Conservation (phyloP, 768 basidiomycete species). For the Calocybe gangraenosa region DNA sequence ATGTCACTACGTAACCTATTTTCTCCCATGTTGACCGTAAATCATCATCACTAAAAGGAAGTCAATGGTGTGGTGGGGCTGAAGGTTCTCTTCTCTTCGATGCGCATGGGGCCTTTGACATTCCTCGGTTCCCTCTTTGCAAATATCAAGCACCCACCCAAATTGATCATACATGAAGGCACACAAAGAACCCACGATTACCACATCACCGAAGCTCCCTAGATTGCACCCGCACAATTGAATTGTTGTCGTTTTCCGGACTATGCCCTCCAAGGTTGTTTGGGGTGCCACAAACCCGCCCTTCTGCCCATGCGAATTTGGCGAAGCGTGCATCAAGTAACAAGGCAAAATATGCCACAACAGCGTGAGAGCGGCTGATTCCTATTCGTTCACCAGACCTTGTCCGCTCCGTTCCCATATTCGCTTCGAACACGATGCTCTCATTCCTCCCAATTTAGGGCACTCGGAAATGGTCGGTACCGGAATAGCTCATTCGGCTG, state of each 20-base stretch:
- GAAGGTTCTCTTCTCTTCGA: background rate
- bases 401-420: background rate
- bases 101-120: background rate
- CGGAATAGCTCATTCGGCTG: background rate
- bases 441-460: background rate
- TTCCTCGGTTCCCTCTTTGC: constrained; percentile 6
- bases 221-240: no score
- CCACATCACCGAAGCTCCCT: no score
- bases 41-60: background rate
- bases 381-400: background rate
- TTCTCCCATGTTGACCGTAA: constrained; percentile 2
- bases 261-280: no score
- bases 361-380: background rate
- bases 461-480: background rate
- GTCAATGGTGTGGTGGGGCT: background rate
- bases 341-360: background rate
- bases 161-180: no score
- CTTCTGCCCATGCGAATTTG: background rate
- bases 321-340: background rate
- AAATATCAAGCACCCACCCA: background rate
- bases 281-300: no score
- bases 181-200: no score
- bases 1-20: background rate
- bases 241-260: no score
- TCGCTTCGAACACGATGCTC: constrained; percentile 4